Evolutionary conservation across 2,329 filamentous ascomycete species (phyloP), one percentile per base, ranked within the genome.

Genomic region (Alternaria gansuensis): DNA sequence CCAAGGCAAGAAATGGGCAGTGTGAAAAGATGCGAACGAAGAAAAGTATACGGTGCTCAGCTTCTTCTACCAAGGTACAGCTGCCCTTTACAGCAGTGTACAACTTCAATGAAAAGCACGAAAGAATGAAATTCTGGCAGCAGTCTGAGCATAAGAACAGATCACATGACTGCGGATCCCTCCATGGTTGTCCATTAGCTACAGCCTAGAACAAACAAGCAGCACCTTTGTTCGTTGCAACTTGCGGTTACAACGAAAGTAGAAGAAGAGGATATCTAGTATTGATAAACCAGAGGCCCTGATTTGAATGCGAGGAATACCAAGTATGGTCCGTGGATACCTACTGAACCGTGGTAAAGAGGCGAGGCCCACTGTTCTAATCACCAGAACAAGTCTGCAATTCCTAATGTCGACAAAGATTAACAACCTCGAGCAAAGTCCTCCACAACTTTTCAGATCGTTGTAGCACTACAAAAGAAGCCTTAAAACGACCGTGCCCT

Each of bases 261-360:
- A 24, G 21, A 40, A 24, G 37, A 10, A 11, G 11, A 40, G 3
- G 21, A 14, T 14, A 5, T 40, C 37, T 3, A 3, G 6, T 24
- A 10, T 24, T 7, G 11, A 4, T 4, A 40, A 24, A 24, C 5
- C 10, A 40, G 11, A 21, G 11, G 5, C 11, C 9, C 37, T 24
- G 11, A 3, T 40, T 24, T 7, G 21, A n/a, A 24, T 40, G 9
- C 2, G 21, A 40, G 17, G 21, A 39, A 10, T 10, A 23, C 2
- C 4, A 14, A 6, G 17, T 37, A 17, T 17, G 34, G 34, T n/a
- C 6, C 5, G 7, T 7, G 5, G 7, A 10, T 10, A 39, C 9
- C 36, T 36, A 36, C 36, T 31, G 13, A 48, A 48, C 44, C 44
- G 5, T 48, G 44, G 44, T 48, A 48, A 21, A 11, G 13, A 48